Conservation (phyloP, 805 yeast genomes). For the Starmerella powellii region DNA sequence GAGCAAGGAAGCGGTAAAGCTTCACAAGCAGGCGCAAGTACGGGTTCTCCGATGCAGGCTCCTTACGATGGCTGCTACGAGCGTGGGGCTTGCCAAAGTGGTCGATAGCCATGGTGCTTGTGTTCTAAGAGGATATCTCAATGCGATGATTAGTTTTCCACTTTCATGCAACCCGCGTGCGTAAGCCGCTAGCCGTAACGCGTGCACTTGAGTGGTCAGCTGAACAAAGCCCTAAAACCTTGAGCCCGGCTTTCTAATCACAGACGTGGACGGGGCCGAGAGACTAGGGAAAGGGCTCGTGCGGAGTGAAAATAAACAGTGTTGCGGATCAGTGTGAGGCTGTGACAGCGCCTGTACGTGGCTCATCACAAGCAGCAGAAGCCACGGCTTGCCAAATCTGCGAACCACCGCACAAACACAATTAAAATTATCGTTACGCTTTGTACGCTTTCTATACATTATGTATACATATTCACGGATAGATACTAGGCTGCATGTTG, state of each 20-base stretch:
- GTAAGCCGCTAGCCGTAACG: slow-evolving; percentile 8
- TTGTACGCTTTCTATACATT: too few relatives aligned
- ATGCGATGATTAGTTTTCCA: slow-evolving; percentile 15
- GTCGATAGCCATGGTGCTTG: slow-evolving; percentile 79
- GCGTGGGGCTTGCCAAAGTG: slow-evolving; percentile 93
- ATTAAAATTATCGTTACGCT: too few relatives aligned
- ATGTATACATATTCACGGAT: too few relatives aligned
- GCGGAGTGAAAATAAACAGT: too few relatives aligned
- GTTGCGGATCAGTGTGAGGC: too few relatives aligned
- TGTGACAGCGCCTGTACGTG: too few relatives aligned
- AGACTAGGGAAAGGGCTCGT: too few relatives aligned
- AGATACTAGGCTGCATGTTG: too few relatives aligned
- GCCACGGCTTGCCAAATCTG: too few relatives aligned
- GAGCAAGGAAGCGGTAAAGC: slow-evolving; percentile 98
- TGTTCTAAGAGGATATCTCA: slow-evolving; percentile 10
- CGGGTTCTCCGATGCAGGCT: slow-evolving; percentile 99
- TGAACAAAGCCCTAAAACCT: slow-evolving; percentile 18
- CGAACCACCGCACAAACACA: too few relatives aligned
- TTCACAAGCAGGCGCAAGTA: slow-evolving; percentile 96
- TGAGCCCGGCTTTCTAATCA: neutral
- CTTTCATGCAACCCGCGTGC: slow-evolving; percentile 1
- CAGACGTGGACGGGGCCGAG: too few relatives aligned
- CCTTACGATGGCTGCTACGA: slow-evolving; percentile 92
- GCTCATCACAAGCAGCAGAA: too few relatives aligned
- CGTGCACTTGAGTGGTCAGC: slow-evolving; percentile 8